These are phyloP conservation scores for Sclerotinia borealis DNA, from an alignment of 2,329 filamentous ascomycete species.

Conservation along the genomic window DNA sequence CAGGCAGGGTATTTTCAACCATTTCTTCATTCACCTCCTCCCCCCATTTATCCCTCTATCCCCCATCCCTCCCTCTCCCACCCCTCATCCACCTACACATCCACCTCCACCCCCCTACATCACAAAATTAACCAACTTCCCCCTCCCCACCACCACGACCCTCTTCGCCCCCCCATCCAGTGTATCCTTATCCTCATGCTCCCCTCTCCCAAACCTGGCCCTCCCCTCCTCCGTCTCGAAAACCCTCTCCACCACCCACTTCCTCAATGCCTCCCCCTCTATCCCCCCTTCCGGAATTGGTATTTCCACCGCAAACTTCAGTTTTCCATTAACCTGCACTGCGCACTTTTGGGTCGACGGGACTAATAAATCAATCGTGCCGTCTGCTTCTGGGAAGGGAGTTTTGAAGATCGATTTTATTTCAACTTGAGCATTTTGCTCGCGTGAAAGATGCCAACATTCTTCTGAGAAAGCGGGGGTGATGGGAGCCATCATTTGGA, in stretches of 20 bases:
- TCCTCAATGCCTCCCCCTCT: conserved; percentile 41
- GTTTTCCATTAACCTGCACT: conserved; percentile 76
- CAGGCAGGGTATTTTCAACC: too few relatives aligned
- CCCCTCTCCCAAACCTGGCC: conserved; percentile 40
- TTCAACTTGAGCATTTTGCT: not conserved
- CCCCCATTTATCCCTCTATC: too few relatives aligned
- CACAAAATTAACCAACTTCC: conserved; percentile 71
- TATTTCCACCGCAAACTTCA: conserved; percentile 62
- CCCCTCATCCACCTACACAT: conserved; percentile 26
- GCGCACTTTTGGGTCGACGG: conserved; percentile 50
- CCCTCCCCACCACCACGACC: conserved; percentile 59
- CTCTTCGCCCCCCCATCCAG: conserved; percentile 51
- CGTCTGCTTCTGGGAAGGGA: conserved; percentile 54
- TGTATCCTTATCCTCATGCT: too few relatives aligned
- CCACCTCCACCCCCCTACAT: conserved; percentile 28
- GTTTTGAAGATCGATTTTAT: conserved; percentile 37
- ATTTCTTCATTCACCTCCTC: too few relatives aligned
- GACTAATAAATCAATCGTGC: conserved; percentile 44
- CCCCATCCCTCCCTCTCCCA: not conserved
- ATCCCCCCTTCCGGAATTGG: conserved; percentile 42
- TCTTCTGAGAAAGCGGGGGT: conserved; percentile 77
- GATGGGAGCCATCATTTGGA: conserved; percentile 72
- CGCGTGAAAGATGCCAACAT: conserved; percentile 48
- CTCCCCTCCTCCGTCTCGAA: conserved; percentile 55
- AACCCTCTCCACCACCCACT: conserved; percentile 58